Conservation (phyloP, 108 stramenopile species). For the Chaetoceros muelleri region DNA sequence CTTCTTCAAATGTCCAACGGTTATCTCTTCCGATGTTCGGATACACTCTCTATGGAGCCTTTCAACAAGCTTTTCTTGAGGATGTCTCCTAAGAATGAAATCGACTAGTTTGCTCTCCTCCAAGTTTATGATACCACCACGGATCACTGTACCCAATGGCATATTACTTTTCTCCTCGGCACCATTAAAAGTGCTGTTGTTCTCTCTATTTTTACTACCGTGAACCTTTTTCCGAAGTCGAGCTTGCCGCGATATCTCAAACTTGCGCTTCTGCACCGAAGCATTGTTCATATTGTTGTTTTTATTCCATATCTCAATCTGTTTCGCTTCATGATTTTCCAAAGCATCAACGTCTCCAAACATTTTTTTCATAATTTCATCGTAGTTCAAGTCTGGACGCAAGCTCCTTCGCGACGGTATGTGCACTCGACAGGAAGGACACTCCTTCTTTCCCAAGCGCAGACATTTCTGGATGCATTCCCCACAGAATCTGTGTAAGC, state of each 20-base stretch:
- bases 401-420: constrained; percentile 38
- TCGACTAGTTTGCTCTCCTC: not conserved
- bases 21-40: not conserved
- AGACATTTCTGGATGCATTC: constrained; percentile 51
- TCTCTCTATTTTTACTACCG: not conserved
- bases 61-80: not conserved
- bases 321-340: constrained; percentile 26
- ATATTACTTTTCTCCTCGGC: not conserved
- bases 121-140: not conserved
- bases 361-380: constrained; percentile 33
- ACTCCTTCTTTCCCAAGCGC: constrained; percentile 38
- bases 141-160: not conserved
- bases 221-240: not conserved
- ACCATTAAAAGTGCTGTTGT: not conserved
- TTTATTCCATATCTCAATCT: not conserved
- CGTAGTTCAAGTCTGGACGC: constrained; percentile 35
- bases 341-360: constrained; percentile 32
- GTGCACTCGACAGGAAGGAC: constrained; percentile 38
- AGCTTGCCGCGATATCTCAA: not conserved
- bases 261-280: not conserved
- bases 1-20: not conserved
- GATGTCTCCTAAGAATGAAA: not conserved
- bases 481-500: constrained; percentile 57
- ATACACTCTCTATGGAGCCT: not conserved
- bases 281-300: not conserved